Base-by-base conservation (phyloP, 306 rosid species). In the Heteromeles arbutifolia region DNA sequence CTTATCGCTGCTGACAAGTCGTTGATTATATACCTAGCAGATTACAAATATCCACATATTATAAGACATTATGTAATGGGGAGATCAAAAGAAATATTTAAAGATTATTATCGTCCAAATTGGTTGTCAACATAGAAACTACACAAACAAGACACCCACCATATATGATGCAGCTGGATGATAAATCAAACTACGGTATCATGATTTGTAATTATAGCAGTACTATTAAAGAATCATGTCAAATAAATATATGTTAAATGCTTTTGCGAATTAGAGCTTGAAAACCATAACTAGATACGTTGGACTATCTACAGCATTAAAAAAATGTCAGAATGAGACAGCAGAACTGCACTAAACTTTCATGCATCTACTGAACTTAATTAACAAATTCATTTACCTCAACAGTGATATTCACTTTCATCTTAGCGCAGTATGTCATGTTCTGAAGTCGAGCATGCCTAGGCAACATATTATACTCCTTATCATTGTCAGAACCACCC, bases 381-480 rank as follows among this genome's bases (percentile, higher is more conserved):
- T 39, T 34, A 6, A 50, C 39, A 53, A 37, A 32, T 44, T 26
- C 70, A 50, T 75, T 82, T 58, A 96, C 99, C 99, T 96, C 82
- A 54, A 92, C 73, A 39, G 78, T 72, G 67, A 89, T 73, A 22
- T 74, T 53, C 52, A 88, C 85, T 81, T 84, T 90, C 78, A 96
- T 88, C 72, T 88, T 87, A 0, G 98, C 76, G 2, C 97, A 83
- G 52, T 92, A 96, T 0, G 99, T 92, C 99, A 96, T 96, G 79
- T 93, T 96, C 85, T 92, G 99, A 28, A 96, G 82, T 3, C 99
- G 81, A 22, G 99, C 99, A 74, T 92, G 98, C 67, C 97, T 83
- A 1, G 99, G 99, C 68, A 92, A 85, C 97, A 96, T 80, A 52
- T 89, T 82, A 41, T 80, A 82, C 75, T 90, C 97, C 12, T 79